phyloP scores from a whole-genome alignment of 371 early-diverging fungal genomes.

The Apophysomyces trapeziformis region DNA sequence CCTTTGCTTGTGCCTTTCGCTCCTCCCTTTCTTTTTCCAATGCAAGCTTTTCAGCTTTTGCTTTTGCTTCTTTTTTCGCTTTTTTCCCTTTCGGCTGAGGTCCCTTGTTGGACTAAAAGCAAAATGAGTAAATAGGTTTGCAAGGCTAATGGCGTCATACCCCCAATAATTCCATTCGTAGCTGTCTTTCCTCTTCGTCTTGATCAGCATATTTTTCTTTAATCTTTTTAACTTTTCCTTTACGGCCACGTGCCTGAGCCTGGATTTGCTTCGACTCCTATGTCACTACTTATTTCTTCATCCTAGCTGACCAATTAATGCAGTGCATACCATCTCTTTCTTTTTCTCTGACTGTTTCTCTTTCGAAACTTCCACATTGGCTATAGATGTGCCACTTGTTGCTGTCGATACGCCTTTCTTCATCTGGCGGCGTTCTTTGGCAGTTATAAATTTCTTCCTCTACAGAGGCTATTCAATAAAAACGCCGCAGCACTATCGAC shows the following conservation, averaged over 20 bases:
- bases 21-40: constrained; percentile 42
- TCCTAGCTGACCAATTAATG: constrained; percentile 9
- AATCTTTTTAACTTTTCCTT: constrained; percentile 87
- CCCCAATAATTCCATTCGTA: constrained; percentile 83
- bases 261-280: constrained; percentile 22
- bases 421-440: constrained; percentile 78
- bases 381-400: constrained; percentile 21
- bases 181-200: constrained; percentile 89
- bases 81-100: constrained; percentile 78
- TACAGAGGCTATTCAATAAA: constrained; percentile 11
- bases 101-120: constrained; percentile 65
- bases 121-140: not conserved
- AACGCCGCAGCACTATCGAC: not conserved
- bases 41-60: constrained; percentile 47
- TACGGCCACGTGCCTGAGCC: constrained; percentile 78
- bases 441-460: constrained; percentile 62
- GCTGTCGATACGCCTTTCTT: constrained; percentile 57
- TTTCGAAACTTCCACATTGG: not conserved
- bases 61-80: constrained; percentile 64
- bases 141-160: constrained; percentile 38
- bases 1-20: constrained; percentile 39
- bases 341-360: constrained; percentile 17
- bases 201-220: constrained; percentile 94
- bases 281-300: no score
- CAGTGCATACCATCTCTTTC: constrained; percentile 17